A percentile compares a stretch with the other conserved stretches of the same genome.
These are phyloP conservation scores for Zoysia japonica DNA, from an alignment of 176 grass and related monocot species.

Conservation along the genomic window DNA sequence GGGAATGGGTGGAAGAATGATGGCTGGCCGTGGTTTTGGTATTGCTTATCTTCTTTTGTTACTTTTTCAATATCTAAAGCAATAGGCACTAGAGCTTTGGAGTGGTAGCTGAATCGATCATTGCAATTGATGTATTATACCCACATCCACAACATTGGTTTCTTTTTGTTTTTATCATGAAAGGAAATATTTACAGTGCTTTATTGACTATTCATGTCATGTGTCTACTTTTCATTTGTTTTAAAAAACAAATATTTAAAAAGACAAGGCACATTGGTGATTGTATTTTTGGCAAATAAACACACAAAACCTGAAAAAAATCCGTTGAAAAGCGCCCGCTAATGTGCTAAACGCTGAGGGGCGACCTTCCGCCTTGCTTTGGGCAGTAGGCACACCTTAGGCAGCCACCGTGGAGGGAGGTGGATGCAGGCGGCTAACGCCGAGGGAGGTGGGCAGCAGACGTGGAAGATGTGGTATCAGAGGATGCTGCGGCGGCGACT, in stretches of 20 bases:
- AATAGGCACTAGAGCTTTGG: neutral
- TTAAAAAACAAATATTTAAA: neutral
- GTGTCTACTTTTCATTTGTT: neutral
- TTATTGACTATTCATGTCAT: neutral
- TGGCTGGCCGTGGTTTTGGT: constrained; percentile 88
- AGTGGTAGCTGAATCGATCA: constrained; percentile 11
- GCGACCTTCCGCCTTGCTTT: too few relatives aligned
- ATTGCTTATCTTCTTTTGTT: constrained; percentile 44
- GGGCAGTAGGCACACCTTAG: too few relatives aligned
- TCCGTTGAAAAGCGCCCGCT: too few relatives aligned
- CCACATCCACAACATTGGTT: constrained; percentile 17
- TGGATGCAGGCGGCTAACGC: too few relatives aligned
- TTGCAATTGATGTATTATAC: neutral
- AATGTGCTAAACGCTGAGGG: too few relatives aligned
- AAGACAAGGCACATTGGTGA: too few relatives aligned
- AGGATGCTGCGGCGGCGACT: too few relatives aligned
- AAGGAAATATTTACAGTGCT: neutral
- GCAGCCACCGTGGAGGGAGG: too few relatives aligned
- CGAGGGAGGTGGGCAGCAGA: too few relatives aligned
- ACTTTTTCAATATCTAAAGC: neutral
- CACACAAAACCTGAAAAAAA: too few relatives aligned
- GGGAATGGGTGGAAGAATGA: constrained; percentile 84
- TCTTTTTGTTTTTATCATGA: neutral
- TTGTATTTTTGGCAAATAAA: too few relatives aligned
- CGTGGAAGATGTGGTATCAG: too few relatives aligned